Percentiles rank a stretch among this genome's conserved stretches.
phyloP scores from a whole-genome alignment of 257 asterid genomes.

The Ligustrum vulgare region DNA sequence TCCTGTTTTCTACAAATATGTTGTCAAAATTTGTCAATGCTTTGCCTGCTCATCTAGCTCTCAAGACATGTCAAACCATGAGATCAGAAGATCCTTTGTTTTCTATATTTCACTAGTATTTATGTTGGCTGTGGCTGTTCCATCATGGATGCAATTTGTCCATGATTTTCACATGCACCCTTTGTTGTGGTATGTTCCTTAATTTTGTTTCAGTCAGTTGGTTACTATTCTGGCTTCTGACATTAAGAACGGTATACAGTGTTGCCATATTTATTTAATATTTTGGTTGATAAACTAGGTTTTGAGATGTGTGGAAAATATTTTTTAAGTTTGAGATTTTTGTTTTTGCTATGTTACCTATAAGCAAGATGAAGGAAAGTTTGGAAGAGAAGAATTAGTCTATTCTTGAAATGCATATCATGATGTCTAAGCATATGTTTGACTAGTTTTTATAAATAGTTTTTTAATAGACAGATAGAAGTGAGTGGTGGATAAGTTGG shows the following conservation, averaged over 20 bases:
- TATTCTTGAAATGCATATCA: neutral
- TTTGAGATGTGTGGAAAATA: neutral
- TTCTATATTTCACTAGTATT: constrained; percentile 54
- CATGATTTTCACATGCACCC: constrained; percentile 73
- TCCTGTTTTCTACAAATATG: constrained; percentile 55
- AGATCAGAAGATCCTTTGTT: constrained; percentile 52
- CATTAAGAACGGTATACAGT: neutral
- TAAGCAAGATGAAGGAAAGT: neutral
- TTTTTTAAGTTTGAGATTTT: neutral
- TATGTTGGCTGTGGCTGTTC: constrained; percentile 54
- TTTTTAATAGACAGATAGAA: no score
- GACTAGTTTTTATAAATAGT: no score
- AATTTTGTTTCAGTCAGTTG: constrained; percentile 1
- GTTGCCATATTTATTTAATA: neutral
- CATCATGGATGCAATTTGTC: constrained; percentile 91
- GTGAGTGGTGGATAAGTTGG: no score
- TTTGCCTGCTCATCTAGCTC: constrained; percentile 31
- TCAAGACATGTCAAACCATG: constrained; percentile 37
- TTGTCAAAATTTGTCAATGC: constrained; percentile 43
- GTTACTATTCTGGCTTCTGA: neutral
- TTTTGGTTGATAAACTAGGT: neutral
- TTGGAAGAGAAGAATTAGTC: constrained; percentile 4
- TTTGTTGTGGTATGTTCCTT: constrained; percentile 54
- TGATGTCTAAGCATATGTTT: neutral
- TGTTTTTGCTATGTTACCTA: neutral